Evolutionary conservation across 2,329 filamentous ascomycete genomes (phyloP), one percentile per base, ranked within the genome.

Genomic region (Fusarium sp.): DNA sequence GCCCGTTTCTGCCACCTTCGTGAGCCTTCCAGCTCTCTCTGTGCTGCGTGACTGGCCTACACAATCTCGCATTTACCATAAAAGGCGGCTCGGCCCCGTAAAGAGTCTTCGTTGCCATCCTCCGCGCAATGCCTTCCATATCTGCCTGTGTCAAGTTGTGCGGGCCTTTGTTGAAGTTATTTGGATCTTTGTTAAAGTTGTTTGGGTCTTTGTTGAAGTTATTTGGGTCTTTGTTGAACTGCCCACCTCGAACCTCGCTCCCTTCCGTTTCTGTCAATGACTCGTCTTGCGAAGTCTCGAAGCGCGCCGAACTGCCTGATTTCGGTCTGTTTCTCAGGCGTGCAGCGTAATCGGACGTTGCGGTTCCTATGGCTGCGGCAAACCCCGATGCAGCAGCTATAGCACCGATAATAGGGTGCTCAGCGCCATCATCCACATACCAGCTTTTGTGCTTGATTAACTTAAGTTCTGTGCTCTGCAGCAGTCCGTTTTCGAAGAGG

Each of bases 301-400:
- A 38, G 12, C 49, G 40, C 30, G 55, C 42, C 45, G 30, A 9
- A 1, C 51, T 32, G 21, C 38, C 30, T 7, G 36, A 21, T 6
- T 42, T 55, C 11, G 48, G 57, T 3, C 24, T 44, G 38, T 62
- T 52, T 17, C 56, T 69, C n/a, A 72, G 40, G 6, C 70, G 62
- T 9, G 42, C 21, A 14, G 65, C 56, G 40, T 67, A 72, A 28
- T 64, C 67, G n/a, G 65, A 51, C 9, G 62, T 66, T 19, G 70
- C 69, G 2, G 67, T 72, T 26, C 64, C 70, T 12, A 93, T 83
- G 42, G 87, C 87, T 2, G 87, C 85, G 50, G 91, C 83, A 2
- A 89, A 91, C 87, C 36, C 62, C 5, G 92, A 80, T 5, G 92
- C 78, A 0, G 91, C 89, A 32, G 86, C 87, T 11, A 90, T 86